Base-by-base conservation (phyloP, 1,284 basidiomycete genomes). In the Marasmius oreades region DNA sequence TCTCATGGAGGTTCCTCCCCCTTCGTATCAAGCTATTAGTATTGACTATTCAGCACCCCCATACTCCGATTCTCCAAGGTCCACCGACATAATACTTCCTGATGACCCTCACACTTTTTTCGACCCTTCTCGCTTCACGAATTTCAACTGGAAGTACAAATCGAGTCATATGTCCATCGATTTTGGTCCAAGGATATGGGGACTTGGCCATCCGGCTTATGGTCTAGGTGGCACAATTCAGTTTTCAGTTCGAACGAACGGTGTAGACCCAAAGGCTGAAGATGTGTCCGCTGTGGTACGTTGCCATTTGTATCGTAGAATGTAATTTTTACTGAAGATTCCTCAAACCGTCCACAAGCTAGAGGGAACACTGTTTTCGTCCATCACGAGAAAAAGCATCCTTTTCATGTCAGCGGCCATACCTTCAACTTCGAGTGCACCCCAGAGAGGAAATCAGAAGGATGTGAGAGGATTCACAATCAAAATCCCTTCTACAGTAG, bases 141-240 rank as follows among this genome's bases (percentile, higher is more conserved):
- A 20, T 26, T 50, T 50, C 26, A 50, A 50, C 28, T 50, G 47
- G 47, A 50, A 50, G 47, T 50, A 31, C 47, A 50, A 50, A 33
- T 16, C 47, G 11, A 50, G 28, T 26, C 47, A 50, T 50, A 50
- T 50, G 47, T 12, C 20, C 7, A 50, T 50, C 47, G 47, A 50
- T 31, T 31, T 50, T 33, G 47, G 47, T 33, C 47, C 47, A 18
- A 23, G 47, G 23, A 50, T 50, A 5, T 50, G 47, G 47, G 47
- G 47, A n/a, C 31, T 50, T 26, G 2, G 16, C 28, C 24, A 26
- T 20, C 47, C 47, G 28, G 47, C 47, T 12, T 50, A 50, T 33
- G 47, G 47, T 18, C 18, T n/a, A 16, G 47, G 18, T 33, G 47
- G 47, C 16, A 33, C 28, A 16, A 31, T 50, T 6, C 47, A 20